A percentile compares a stretch with the other conserved stretches of the same genome.
Evolutionary conservation across 1,284 basidiomycete species (phyloP).

Genomic region (Cryptococcus sp.): DNA sequence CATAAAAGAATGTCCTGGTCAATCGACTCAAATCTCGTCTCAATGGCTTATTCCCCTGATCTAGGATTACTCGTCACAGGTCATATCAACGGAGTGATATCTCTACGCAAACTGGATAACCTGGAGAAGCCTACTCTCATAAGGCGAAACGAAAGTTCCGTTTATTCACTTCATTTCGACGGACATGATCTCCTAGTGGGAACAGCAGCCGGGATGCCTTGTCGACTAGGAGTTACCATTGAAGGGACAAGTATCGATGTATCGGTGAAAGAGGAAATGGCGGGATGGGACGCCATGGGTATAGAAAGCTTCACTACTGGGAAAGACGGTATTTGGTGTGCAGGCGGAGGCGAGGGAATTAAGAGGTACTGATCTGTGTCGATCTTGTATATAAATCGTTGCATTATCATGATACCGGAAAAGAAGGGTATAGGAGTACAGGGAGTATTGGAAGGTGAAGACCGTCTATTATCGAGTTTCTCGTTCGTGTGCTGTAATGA

Average conservation of each 20-base stretch:
- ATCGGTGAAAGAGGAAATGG: conserved; percentile 35
- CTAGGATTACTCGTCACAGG: conserved; percentile 59
- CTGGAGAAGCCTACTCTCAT: conserved; percentile 48
- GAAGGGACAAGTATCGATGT: conserved; percentile 3
- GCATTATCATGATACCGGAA: background rate
- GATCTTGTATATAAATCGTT: background rate
- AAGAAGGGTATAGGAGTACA: background rate
- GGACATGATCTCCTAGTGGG: conserved; percentile 32
- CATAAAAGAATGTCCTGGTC: background rate
- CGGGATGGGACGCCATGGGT: conserved; percentile 43
- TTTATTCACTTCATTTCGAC: conserved; percentile 54
- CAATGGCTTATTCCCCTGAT: conserved; percentile 53
- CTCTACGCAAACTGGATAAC: conserved; percentile 56
- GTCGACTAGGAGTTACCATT: conserved; percentile 17
- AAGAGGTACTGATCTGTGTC: conserved; percentile 23
- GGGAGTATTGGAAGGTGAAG: background rate
- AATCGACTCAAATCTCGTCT: conserved; percentile 49
- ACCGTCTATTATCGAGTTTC: background rate
- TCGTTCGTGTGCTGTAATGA: background rate
- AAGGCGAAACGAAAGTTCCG: conserved; percentile 55
- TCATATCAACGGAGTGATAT: conserved; percentile 58
- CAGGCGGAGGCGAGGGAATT: conserved; percentile 36
- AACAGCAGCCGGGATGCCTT: conserved; percentile 41
- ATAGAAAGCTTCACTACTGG: conserved; percentile 31
- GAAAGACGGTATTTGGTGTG: conserved; percentile 37